Evolutionary conservation across 2,329 filamentous ascomycete species (phyloP), one percentile per base, ranked within the genome.

Genomic region (Anisogramma anomala): DNA sequence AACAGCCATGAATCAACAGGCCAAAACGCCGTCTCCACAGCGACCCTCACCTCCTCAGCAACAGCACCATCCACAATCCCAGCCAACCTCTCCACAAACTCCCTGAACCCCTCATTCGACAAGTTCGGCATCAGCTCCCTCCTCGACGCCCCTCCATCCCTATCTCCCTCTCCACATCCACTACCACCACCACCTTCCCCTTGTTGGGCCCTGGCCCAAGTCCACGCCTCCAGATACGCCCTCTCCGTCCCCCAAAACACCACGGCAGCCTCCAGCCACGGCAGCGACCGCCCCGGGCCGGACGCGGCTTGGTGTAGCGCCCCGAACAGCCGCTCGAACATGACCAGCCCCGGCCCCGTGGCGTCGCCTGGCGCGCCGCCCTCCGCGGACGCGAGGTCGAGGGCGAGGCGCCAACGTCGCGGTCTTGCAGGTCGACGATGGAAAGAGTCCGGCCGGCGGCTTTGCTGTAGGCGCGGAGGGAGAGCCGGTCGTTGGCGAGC

Each of bases 221-320:
- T 64, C 77, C 77, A 81, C 10, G 76, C 69, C 28, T 71, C 65
- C 14, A 79, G 54, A 53, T 80, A 81, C 45, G 68, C 71, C 34
- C 67, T 74, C 60, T 89, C 83, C 1, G 79, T 85, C n/a, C 76
- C 77, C 77, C 81, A 88, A 18, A 87, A 71, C n/a, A 84, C 69
- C 2, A 84, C 71, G 47, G 84, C 66, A 5, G 78, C 80, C 55
- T 86, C 80, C 2, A 87, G 60, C 53, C 65, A 69, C 0, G 62
- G 58, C 0, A 84, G 55, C 1, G 48, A 40, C n/a, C 32, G 36
- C 33, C 46, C 50, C 2, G 51, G 50, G 2, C 51, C 48, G 1
- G 60, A 67, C 2, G 64, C 63, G 6, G 63, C 65, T 0, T 68
- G 60, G 37, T 67, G 66, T 10, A 72, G 65, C 3, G 68, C 68